Evolutionary conservation across 768 basidiomycete genomes (phyloP).

Genomic region (Russula sp.): DNA sequence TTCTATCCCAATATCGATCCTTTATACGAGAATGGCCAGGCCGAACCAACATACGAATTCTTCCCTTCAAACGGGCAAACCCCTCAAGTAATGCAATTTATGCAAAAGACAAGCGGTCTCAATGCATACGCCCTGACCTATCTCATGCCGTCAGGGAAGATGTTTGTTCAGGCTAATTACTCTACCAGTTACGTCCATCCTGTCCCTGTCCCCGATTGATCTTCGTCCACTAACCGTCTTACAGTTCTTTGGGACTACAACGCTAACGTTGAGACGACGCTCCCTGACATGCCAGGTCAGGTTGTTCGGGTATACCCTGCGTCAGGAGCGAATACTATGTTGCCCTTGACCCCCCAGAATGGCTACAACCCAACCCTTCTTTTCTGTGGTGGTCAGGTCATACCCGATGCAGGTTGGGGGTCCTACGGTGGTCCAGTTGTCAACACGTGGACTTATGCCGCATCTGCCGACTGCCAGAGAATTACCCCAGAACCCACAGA

Average conservation of each 20-base stretch:
- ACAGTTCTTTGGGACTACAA: constrained; percentile 21
- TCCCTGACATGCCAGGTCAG: constrained; percentile 18
- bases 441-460: not conserved
- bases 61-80: not conserved
- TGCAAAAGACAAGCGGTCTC: constrained; percentile 6
- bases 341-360: constrained; percentile 10
- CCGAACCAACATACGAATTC: constrained; percentile 10
- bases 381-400: constrained; percentile 10
- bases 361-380: not conserved
- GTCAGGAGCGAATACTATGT: constrained; percentile 16
- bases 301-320: constrained; percentile 18
- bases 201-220: too few relatives aligned
- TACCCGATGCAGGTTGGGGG: not conserved
- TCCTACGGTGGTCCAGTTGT: not conserved
- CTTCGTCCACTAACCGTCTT: not conserved
- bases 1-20: constrained; percentile 1
- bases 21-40: not conserved
- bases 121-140: constrained; percentile 5
- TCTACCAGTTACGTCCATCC: constrained; percentile 9
- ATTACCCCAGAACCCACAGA: constrained; percentile 19
- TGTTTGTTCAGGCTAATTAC: constrained; percentile 17
- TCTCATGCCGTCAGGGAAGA: constrained; percentile 15
- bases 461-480: constrained; percentile 6
- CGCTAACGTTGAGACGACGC: not conserved
- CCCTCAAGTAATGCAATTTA: not conserved